Base-by-base conservation (phyloP, 2,329 filamentous ascomycete species). In the Colletotrichum horii region DNA sequence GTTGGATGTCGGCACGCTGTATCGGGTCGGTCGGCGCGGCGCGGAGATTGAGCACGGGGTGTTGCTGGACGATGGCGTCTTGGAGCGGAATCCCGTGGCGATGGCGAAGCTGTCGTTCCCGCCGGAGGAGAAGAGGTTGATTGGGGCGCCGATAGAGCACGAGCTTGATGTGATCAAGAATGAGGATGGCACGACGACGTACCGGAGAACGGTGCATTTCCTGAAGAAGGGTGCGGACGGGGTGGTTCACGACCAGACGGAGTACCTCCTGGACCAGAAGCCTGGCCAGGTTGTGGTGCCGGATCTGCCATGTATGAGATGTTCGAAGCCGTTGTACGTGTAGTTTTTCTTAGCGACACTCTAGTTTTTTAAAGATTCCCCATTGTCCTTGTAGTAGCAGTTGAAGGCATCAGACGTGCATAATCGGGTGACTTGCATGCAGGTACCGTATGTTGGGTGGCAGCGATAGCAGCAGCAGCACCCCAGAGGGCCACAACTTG, bases 41-140 rank as follows among this genome's bases (percentile, higher is more conserved):
- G 52, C 68, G 19, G 75, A 77, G 43, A 36, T 77, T 24, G 75
- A 77, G 43, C 75, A 77, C 61, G 68, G 75, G 4, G 64, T 77
- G 26, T 36, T 66, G 4, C 26, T 75, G 22, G 67, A 71, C 14
- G 71, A 75, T 56, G 67, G 75, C 58, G 61, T 55, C 11, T 65
- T 74, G 22, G 43, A 75, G 56, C 56, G 56, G 16, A 34, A 76
- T 8, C 71, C 62, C 0, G 64, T 26, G n/a, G 62, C 62, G 16
- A 56, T 71, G 26, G 71, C 60, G 4, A 22, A 36, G 26, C 38
- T 65, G 5, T 70, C 66, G 4, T 70, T 68, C 15, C 71, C 71
- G 3, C 67, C 67, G 11, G 71, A 75, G 36, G 67, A 60, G 2
- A 58, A 66, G 32, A 66, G 75, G 7, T 34, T 76, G 6, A 28